Conservation (phyloP, 176 grass and related monocot species). For the Elaeis guineensis region DNA sequence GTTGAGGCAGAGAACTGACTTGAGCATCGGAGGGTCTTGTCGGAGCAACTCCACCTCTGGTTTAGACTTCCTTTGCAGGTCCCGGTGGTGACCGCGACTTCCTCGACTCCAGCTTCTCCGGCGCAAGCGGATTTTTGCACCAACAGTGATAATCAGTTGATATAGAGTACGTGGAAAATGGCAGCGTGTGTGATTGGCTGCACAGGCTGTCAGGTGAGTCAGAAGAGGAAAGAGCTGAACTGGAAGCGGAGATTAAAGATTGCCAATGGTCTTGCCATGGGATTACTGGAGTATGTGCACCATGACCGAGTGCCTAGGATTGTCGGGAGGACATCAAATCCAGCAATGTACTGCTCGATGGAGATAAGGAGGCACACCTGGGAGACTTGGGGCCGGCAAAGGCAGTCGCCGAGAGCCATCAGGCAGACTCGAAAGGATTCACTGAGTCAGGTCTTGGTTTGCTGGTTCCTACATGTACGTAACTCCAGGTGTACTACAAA, state of each 20-base stretch:
- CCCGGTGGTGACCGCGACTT: too few relatives aligned
- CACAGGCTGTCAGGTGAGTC: constrained; percentile 31
- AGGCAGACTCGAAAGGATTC: constrained; percentile 19
- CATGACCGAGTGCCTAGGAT: constrained; percentile 72
- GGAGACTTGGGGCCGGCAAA: constrained; percentile 93
- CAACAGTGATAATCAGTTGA: constrained; percentile 49
- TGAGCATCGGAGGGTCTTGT: too few relatives aligned
- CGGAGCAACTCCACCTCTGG: too few relatives aligned
- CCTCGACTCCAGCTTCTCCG: too few relatives aligned
- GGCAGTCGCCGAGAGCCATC: constrained; percentile 38
- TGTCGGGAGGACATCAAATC: constrained; percentile 91
- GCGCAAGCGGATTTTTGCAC: too few relatives aligned
- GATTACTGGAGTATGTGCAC: constrained; percentile 84
- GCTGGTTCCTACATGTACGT: constrained; percentile 94
- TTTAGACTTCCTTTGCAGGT: too few relatives aligned
- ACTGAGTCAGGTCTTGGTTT: constrained; percentile 74
- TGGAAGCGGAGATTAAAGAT: constrained; percentile 77
- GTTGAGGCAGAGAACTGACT: too few relatives aligned
- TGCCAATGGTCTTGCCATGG: constrained; percentile 48
- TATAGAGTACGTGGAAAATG: constrained; percentile 97
- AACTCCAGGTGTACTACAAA: constrained; percentile 45
- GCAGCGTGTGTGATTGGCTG: constrained; percentile 82
- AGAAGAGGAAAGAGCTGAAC: constrained; percentile 42
- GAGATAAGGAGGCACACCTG: constrained; percentile 91
- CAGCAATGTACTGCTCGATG: constrained; percentile 80